A percentile compares a stretch with the other conserved stretches of the same genome.
phyloP scores from a whole-genome alignment of 495 filamentous ascomycete species.

The Polyplosphaeria fusca region DNA sequence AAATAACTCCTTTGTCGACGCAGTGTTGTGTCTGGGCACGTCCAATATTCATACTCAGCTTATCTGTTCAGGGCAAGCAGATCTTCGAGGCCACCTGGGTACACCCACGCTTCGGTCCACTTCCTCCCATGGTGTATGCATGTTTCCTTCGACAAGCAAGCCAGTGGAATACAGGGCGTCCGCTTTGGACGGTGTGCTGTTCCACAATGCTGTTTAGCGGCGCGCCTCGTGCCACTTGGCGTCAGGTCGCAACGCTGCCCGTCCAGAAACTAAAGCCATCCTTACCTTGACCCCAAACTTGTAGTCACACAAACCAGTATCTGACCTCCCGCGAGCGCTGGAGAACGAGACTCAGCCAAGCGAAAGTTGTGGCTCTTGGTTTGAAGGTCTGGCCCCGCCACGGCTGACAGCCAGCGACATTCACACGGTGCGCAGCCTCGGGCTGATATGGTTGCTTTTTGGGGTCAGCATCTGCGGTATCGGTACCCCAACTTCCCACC shows the following conservation, averaged over 20 bases:
- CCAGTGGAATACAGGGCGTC: background rate
- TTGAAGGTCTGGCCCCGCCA: background rate
- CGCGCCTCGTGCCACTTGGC: slow-evolving; percentile 14
- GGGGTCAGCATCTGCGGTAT: background rate
- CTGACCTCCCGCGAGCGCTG: background rate
- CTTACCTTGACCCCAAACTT: background rate
- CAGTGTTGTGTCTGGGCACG: background rate
- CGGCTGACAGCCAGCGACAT: background rate
- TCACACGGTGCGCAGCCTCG: background rate
- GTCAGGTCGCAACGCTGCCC: too few species aligned
- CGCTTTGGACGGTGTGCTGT: slow-evolving; percentile 10
- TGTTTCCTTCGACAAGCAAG: background rate
- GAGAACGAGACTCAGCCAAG: background rate
- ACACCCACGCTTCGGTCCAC: background rate
- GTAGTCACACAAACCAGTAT: background rate
- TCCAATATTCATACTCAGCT: background rate
- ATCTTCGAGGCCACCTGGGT: background rate
- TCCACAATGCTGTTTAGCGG: slow-evolving; percentile 23
- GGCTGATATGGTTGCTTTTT: background rate
- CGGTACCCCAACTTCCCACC: background rate
- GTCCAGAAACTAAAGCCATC: background rate
- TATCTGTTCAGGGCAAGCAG: background rate
- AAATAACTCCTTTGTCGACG: background rate
- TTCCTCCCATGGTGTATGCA: background rate
- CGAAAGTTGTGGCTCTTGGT: background rate